Conservation (phyloP, 345 rosid species). For the Linum tenue region DNA sequence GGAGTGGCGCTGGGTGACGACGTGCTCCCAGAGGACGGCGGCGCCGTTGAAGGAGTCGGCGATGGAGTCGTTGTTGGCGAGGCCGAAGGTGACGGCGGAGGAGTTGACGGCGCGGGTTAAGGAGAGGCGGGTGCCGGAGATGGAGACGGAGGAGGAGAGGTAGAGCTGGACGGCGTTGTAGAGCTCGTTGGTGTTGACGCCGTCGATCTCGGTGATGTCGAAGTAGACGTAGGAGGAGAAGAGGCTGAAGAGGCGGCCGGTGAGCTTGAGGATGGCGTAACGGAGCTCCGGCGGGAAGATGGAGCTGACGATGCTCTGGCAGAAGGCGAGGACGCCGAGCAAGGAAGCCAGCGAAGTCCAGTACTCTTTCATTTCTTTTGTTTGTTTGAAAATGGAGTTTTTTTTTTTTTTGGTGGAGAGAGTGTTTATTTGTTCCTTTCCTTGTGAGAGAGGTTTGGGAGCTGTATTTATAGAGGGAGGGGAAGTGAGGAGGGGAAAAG, state of each 20-base stretch:
- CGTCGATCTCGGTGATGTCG: constrained; percentile 91
- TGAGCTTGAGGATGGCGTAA: constrained; percentile 47
- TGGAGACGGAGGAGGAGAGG: constrained; percentile 61
- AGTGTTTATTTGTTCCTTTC: too few relatives aligned
- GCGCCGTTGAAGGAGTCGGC: constrained; percentile 50
- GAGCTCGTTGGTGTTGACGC: constrained; percentile 97
- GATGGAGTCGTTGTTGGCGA: constrained; percentile 73
- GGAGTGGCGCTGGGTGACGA: constrained; percentile 73
- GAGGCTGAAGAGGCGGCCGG: constrained; percentile 35
- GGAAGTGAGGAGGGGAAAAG: constrained; percentile 7
- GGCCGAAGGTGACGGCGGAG: constrained; percentile 75
- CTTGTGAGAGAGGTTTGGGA: not conserved
- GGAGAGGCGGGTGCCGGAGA: constrained; percentile 67
- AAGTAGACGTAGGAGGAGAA: constrained; percentile 70
- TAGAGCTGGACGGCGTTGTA: constrained; percentile 98
- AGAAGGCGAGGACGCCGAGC: constrained; percentile 77
- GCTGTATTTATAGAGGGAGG: not conserved
- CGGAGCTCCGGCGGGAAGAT: constrained; percentile 89
- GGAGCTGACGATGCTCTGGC: constrained; percentile 57
- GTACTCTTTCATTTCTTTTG: constrained; percentile 45
- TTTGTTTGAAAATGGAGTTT: not conserved
- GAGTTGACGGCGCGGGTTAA: constrained; percentile 87
- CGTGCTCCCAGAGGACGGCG: constrained; percentile 79
- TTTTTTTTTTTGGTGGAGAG: not conserved
- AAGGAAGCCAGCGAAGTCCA: constrained; percentile 82